phyloP scores from a whole-genome alignment of 169 alveolate species.

The Plasmodium sp. region DNA sequence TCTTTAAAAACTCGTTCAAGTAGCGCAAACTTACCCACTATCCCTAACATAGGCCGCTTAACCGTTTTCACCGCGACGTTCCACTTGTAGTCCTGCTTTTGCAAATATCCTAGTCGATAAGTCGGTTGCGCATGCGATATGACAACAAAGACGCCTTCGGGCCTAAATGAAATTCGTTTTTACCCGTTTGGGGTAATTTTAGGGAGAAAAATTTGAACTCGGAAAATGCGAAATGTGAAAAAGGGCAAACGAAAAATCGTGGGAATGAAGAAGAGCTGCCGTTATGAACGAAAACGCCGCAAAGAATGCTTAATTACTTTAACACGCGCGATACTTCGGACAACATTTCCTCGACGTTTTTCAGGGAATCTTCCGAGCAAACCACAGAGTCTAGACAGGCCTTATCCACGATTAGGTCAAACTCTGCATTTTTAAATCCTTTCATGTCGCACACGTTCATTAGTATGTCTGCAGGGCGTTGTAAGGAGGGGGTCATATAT shows the following conservation, averaged over 20 bases:
- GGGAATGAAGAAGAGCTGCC: not conserved
- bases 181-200: not conserved
- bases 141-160: slow-evolving; percentile 57
- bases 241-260: not conserved
- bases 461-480: slow-evolving; percentile 15
- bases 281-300: not conserved
- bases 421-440: slow-evolving; percentile 72
- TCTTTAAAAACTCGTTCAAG: not conserved
- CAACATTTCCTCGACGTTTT: slow-evolving; percentile 54
- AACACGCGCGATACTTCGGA: slow-evolving; percentile 63
- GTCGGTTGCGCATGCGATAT: slow-evolving; percentile 75
- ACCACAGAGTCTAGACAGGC: slow-evolving; percentile 84
- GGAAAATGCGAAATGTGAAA: not conserved
- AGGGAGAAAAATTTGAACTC: not conserved
- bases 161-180: not conserved
- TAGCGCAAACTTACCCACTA: slow-evolving; percentile 37
- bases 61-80: slow-evolving; percentile 57
- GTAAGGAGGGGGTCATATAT: not conserved
- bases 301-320: slow-evolving; percentile 22
- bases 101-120: slow-evolving; percentile 71
- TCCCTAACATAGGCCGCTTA: slow-evolving; percentile 68
- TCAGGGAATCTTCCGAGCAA: slow-evolving; percentile 72
- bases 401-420: slow-evolving; percentile 82
- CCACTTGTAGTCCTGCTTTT: slow-evolving; percentile 63
- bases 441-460: slow-evolving; percentile 73